These are phyloP conservation scores for Thermoascus crustaceus DNA, from an alignment of 2,329 filamentous ascomycete species.

Conservation along the genomic window DNA sequence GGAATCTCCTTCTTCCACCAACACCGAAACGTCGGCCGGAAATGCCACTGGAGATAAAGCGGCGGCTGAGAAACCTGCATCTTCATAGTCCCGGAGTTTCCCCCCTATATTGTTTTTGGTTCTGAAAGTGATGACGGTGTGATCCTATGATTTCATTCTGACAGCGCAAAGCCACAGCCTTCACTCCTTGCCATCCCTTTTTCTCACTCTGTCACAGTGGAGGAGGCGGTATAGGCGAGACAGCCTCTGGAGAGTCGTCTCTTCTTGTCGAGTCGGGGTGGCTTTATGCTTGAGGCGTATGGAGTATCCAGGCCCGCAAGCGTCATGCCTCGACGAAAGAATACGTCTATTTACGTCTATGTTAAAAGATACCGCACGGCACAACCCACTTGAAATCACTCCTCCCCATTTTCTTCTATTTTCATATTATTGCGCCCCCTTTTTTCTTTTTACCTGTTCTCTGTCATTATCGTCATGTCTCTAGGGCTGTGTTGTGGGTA, in stretches of 20 bases:
- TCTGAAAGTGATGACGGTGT: too few relatives aligned
- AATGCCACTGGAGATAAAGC: slow-evolving; percentile 11
- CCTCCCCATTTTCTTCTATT: slow-evolving; percentile 8
- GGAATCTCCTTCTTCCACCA: slow-evolving; percentile 30
- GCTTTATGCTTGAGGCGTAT: slow-evolving; percentile 8
- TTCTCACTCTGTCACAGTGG: slow-evolving; percentile 10
- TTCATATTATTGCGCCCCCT: slow-evolving; percentile 2
- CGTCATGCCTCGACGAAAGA: slow-evolving; percentile 16
- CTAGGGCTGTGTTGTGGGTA: neutral
- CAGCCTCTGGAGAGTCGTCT: slow-evolving; percentile 4
- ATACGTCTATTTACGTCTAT: too few relatives aligned
- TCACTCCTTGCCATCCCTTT: slow-evolving; percentile 10
- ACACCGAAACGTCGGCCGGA: slow-evolving; percentile 22
- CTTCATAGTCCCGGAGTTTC: slow-evolving; percentile 16
- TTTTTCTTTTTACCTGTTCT: slow-evolving; percentile 2
- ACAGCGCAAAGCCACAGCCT: neutral
- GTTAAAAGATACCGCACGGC: slow-evolving; percentile 28
- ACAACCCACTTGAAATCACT: too few relatives aligned
- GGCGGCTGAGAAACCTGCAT: slow-evolving; percentile 19
- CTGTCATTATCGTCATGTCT: slow-evolving; percentile 1
- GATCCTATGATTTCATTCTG: slow-evolving; percentile 1
- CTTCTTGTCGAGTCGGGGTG: neutral
- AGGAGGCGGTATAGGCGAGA: slow-evolving; percentile 8
- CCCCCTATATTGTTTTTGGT: slow-evolving; percentile 2
- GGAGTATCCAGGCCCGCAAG: slow-evolving; percentile 13